Evolutionary conservation across 169 alveolate genomes (phyloP), one percentile per base, ranked within the genome.

Genomic region (Ophryocystis elektroscirrha): DNA sequence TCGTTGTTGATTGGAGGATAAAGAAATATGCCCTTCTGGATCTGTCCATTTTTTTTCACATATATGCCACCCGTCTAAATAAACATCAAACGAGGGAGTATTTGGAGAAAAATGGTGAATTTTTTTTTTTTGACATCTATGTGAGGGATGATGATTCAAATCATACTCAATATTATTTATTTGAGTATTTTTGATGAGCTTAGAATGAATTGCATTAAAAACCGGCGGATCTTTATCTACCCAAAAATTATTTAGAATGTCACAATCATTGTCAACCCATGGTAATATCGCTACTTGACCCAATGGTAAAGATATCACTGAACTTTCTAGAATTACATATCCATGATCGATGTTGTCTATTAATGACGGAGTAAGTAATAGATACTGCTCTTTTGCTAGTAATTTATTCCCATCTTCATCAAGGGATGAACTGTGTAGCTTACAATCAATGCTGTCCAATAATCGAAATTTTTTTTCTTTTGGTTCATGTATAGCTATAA

Each of bases 31-130:
- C 1, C 84, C 84, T 43, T 62, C 65, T 9, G 84, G 82, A 54
- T 75, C 84, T 20, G 74, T 62, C 84, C 84, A 75, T 27, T 48
- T 51, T 37, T 12, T 42, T 32, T 71, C 76, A 57, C 43, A 71
- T 69, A 46, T 48, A 48, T 29, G 63, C 39, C 37, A 53, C 47
- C 52, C 45, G 54, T 28, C 42, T 48, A 38, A 52, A 52, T 5
- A 38, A 7, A 16, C 53, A 51, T 26, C 24, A 22, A 20, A 20
- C 24, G 49, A 12, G 49, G 12, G 38, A 42, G 23, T 12, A 12
- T 12, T 12, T 12, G 38, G 38, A 12, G 38, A n/a, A 9, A 12
- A 26, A 19, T 26, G 26, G 4, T 12, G 19, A 2, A 15, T 38
- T 36, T 18, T 48, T 24, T 6, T 6, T 45, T 1, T 15, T 6